These are phyloP conservation scores for Gossypium herbaceum DNA, from an alignment of 345 rosid species.

Conservation along the genomic window DNA sequence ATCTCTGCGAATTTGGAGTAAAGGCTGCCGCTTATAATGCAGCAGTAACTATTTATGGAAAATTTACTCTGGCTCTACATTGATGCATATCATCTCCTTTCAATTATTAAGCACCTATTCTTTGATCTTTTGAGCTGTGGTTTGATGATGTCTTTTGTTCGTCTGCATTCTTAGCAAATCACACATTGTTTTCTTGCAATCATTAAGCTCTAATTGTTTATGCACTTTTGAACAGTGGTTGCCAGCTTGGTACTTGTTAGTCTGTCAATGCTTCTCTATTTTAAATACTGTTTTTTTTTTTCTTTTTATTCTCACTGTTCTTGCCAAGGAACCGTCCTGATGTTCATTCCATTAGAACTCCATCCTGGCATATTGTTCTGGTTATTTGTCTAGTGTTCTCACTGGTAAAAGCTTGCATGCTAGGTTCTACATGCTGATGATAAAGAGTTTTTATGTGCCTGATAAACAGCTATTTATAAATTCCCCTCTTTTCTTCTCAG, in stretches of 20 bases:
- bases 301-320: background rate
- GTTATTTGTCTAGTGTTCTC: background rate
- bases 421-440: background rate
- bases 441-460: background rate
- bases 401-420: background rate
- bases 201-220: background rate
- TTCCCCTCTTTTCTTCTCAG: conserved; percentile 34
- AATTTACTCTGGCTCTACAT: background rate
- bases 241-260: background rate
- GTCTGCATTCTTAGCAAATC: conserved; percentile 4
- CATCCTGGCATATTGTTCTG: background rate
- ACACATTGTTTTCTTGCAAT: background rate
- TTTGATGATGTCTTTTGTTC: background rate
- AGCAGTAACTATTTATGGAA: conserved; percentile 35
- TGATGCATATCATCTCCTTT: background rate
- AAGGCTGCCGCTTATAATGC: conserved; percentile 95
- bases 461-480: background rate
- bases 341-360: background rate
- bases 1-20: conserved; percentile 57
- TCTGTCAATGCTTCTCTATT: background rate
- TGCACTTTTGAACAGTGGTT: background rate
- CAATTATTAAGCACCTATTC: background rate
- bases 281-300: background rate
- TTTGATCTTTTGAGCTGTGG: background rate
- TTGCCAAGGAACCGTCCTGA: background rate